These are phyloP conservation scores for Sicyos edulis DNA, from an alignment of 306 rosid genomes.

Conservation along the genomic window DNA sequence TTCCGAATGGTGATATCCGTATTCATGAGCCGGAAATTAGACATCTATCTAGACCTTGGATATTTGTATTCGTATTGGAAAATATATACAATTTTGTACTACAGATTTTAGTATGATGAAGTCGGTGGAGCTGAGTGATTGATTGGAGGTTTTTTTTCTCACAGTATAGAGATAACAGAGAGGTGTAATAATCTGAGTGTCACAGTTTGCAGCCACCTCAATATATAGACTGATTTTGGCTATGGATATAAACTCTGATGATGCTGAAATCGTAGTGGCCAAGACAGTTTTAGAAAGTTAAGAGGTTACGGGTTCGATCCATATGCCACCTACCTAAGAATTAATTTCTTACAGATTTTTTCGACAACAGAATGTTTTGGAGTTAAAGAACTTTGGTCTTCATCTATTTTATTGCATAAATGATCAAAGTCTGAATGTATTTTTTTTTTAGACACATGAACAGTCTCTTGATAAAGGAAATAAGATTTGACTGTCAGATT, in stretches of 20 bases:
- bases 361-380: too few species aligned
- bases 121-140: not conserved
- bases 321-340: too few species aligned
- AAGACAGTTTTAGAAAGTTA: too few species aligned
- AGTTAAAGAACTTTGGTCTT: not conserved
- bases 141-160: not conserved
- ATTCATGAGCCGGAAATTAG: not conserved
- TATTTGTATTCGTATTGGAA: not conserved
- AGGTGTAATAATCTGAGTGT: constrained; percentile 4
- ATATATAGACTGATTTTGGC: not conserved
- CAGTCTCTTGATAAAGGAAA: not conserved
- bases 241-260: too few species aligned
- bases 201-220: not conserved
- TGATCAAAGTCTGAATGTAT: not conserved
- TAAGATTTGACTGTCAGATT: not conserved
- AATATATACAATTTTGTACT: not conserved
- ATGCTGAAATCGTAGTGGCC: too few species aligned
- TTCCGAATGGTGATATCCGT: not conserved
- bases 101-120: not conserved
- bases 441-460: not conserved
- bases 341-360: too few species aligned
- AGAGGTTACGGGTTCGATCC: too few species aligned
- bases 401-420: not conserved
- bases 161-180: not conserved
- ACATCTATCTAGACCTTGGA: not conserved